phyloP scores from a whole-genome alignment of 768 basidiomycete species.

The Tulasnella sp. region DNA sequence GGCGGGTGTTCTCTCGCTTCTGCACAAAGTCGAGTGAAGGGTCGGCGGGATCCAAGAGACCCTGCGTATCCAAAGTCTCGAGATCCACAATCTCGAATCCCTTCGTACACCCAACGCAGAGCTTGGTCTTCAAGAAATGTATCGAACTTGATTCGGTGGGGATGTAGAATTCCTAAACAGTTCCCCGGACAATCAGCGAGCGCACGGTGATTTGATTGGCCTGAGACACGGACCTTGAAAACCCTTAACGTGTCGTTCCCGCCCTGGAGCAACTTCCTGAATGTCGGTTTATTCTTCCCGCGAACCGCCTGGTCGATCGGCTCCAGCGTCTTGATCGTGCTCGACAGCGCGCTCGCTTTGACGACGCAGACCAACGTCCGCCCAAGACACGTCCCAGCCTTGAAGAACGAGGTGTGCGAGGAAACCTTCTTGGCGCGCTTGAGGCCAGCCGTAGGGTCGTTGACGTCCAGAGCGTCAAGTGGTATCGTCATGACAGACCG shows the following conservation, averaged over 20 bases:
- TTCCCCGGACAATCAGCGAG: not conserved
- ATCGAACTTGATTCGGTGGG: conserved; percentile 95
- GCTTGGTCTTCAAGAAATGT: conserved; percentile 92
- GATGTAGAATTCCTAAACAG: conserved; percentile 87
- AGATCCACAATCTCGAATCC: conserved; percentile 99
- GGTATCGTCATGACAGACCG: conserved; percentile 95
- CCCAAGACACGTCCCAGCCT: conserved; percentile 86
- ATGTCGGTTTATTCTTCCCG: conserved; percentile 79
- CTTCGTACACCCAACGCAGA: conserved; percentile 94
- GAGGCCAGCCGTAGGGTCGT: conserved; percentile 82
- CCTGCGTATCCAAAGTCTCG: conserved; percentile 94
- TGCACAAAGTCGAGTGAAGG: conserved; percentile 87
- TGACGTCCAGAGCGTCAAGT: conserved; percentile 80
- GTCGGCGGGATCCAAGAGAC: conserved; percentile 87
- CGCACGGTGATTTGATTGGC: no score
- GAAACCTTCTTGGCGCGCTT: conserved; percentile 94
- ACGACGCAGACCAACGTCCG: conserved; percentile 92
- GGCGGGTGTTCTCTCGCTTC: conserved; percentile 77
- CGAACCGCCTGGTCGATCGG: conserved; percentile 85
- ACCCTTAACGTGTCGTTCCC: conserved; percentile 88
- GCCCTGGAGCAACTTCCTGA: conserved; percentile 88
- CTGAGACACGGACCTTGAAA: conserved; percentile 59
- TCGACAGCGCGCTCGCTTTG: conserved; percentile 89
- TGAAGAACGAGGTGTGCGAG: conserved; percentile 96
- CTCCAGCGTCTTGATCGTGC: conserved; percentile 95